Evolutionary conservation across 2,329 filamentous ascomycete species (phyloP).

Genomic region (Fusarium fracticaudum): DNA sequence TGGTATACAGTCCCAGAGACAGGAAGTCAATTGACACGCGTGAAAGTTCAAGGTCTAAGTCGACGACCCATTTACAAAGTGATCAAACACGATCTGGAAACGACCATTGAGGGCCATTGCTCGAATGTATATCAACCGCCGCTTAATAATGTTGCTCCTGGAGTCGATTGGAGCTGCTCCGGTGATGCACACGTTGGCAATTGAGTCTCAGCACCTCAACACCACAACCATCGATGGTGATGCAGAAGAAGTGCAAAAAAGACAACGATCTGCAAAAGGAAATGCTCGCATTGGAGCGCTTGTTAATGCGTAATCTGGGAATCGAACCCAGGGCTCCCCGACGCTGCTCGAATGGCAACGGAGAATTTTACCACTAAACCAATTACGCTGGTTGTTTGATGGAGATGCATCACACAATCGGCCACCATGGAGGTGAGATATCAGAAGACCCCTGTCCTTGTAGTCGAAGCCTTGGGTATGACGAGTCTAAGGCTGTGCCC

Average conservation of each 20-base stretch:
- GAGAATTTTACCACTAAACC: conserved; percentile 40
- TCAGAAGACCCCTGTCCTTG: not conserved
- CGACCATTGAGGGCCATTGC: too few species aligned
- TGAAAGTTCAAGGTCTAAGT: not conserved
- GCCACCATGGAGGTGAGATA: rapidly evolving
- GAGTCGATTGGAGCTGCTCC: not conserved
- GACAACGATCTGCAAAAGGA: not conserved
- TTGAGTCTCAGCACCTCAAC: not conserved
- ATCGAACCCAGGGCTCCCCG: conserved; percentile 37
- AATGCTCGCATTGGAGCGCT: rapidly evolving
- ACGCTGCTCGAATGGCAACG: conserved; percentile 29
- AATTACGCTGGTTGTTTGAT: conserved; percentile 26
- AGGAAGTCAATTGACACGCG: not conserved
- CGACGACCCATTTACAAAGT: not conserved
- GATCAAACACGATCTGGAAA: not conserved
- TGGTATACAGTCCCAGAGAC: too few species aligned
- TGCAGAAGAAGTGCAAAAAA: not conserved
- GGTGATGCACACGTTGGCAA: rapidly evolving
- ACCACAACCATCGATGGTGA: not conserved
- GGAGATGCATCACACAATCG: not conserved
- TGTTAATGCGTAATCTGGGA: conserved; percentile 26
- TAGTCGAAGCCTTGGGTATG: not conserved
- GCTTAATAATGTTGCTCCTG: rapidly evolving
- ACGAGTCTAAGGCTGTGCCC: too few species aligned
- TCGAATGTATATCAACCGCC: rapidly evolving